Evolutionary conservation across 2,329 filamentous ascomycete species (phyloP).

Genomic region (Colletotrichum cuscutae): DNA sequence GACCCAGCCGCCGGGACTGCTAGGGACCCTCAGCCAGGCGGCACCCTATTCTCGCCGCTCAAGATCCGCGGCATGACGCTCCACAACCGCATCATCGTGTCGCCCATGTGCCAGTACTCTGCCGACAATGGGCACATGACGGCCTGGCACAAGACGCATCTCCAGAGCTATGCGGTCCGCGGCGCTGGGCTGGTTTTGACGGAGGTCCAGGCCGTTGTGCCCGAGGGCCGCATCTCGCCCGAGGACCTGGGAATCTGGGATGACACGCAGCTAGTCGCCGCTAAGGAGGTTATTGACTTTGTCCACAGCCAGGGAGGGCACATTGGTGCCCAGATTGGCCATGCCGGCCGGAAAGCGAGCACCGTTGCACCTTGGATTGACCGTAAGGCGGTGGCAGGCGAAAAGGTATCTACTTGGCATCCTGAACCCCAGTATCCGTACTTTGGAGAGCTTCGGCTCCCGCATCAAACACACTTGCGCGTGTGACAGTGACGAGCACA

Average conservation of each 20-base stretch:
- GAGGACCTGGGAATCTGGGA: conserved; percentile 76
- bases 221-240: conserved; percentile 79
- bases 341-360: conserved; percentile 71
- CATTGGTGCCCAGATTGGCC: conserved; percentile 76
- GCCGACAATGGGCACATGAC: conserved; percentile 53
- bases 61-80: conserved; percentile 54
- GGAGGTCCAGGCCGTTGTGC: conserved; percentile 75
- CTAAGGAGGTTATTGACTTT: conserved; percentile 71
- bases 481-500: not conserved
- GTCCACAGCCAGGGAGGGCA: conserved; percentile 73
- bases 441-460: conserved; percentile 16
- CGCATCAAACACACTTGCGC: not conserved
- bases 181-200: conserved; percentile 71
- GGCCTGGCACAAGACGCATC: conserved; percentile 55
- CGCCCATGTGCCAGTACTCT: conserved; percentile 60
- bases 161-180: conserved; percentile 48
- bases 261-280: conserved; percentile 73
- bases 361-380: conserved; percentile 67
- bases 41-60: conserved; percentile 54
- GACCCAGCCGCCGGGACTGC: conserved; percentile 56
- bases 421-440: not conserved
- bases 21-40: conserved; percentile 57
- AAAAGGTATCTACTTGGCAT: conserved; percentile 41
- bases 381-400: conserved; percentile 59
- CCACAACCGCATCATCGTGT: conserved; percentile 58